Conservation (phyloP, 345 rosid genomes). For the Salix arbutifolia region DNA sequence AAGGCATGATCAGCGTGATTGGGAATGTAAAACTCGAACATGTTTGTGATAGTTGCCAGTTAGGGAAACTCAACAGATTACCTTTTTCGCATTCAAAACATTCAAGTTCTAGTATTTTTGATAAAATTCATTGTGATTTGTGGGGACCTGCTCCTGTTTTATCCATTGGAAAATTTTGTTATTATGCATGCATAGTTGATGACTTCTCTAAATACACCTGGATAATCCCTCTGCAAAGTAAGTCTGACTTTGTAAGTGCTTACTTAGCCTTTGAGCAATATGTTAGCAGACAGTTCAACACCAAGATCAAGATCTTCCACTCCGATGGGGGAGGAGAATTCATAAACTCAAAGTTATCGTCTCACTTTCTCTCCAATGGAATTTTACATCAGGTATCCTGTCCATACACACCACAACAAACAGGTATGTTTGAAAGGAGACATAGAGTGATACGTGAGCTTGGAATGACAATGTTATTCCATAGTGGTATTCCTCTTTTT, state of each 20-base stretch:
- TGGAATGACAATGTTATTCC: constrained; percentile 13
- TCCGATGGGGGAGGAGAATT: not conserved
- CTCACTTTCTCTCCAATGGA: not conserved
- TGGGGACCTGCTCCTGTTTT: constrained; percentile 9
- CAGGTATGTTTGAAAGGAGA: not conserved
- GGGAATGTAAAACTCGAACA: not conserved
- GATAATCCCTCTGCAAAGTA: not conserved
- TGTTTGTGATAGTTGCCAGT: constrained; percentile 14
- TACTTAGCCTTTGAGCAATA: constrained; percentile 7
- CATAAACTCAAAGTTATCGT: not conserved
- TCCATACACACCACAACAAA: not conserved
- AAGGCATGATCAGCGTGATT: constrained; percentile 8
- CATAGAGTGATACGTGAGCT: constrained; percentile 4
- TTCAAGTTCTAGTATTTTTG: not conserved
- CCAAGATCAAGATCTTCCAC: constrained; percentile 11
- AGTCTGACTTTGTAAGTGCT: constrained; percentile 8
- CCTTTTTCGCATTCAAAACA: not conserved
- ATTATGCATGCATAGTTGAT: not conserved
- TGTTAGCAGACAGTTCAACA: constrained; percentile 7
- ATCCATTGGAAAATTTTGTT: not conserved
- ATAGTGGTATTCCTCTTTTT: not conserved
- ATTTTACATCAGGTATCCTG: not conserved
- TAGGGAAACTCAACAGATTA: not conserved
- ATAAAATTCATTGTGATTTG: constrained; percentile 14
- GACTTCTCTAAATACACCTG: constrained; percentile 5